Percentiles rank a stretch among this genome's conserved stretches.
These are phyloP conservation scores for Volvox africanus DNA, from an alignment of 139 green algal genomes.

Conservation along the genomic window DNA sequence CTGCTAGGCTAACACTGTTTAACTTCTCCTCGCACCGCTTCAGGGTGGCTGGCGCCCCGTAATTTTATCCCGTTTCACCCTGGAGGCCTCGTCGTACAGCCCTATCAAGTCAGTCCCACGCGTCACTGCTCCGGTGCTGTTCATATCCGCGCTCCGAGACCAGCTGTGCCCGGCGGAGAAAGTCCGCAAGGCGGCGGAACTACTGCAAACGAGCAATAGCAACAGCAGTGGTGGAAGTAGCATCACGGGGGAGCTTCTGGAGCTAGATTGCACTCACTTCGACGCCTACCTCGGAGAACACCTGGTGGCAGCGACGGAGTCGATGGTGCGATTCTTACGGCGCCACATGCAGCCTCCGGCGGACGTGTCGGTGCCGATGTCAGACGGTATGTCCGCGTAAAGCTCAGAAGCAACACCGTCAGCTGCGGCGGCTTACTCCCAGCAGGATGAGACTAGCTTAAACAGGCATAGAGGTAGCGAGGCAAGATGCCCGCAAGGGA, in stretches of 20 bases:
- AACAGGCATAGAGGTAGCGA: too few species aligned
- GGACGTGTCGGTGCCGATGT: neutral
- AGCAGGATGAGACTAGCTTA: too few species aligned
- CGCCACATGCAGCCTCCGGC: neutral
- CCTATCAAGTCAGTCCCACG: conserved; percentile 45
- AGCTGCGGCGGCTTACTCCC: too few species aligned
- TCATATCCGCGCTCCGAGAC: conserved; percentile 52
- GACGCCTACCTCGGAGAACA: conserved; percentile 48
- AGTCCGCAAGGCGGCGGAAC: conserved; percentile 26
- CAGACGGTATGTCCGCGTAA: neutral
- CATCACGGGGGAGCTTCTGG: conserved; percentile 19
- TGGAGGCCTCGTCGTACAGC: conserved; percentile 59
- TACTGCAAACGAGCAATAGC: neutral
- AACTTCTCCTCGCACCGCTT: neutral
- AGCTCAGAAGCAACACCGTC: neutral
- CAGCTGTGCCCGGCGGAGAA: conserved; percentile 49
- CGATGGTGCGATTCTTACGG: neutral
- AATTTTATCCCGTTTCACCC: conserved; percentile 33
- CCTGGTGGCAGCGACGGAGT: neutral
- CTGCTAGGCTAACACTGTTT: too few species aligned
- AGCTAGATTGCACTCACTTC: conserved; percentile 54
- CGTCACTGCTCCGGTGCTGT: conserved; percentile 47
- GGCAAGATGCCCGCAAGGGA: too few species aligned
- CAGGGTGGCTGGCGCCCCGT: conserved; percentile 66
- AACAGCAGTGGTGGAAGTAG: neutral